Conservation (phyloP, 495 filamentous ascomycete species). For the Cairneyella variabilis region DNA sequence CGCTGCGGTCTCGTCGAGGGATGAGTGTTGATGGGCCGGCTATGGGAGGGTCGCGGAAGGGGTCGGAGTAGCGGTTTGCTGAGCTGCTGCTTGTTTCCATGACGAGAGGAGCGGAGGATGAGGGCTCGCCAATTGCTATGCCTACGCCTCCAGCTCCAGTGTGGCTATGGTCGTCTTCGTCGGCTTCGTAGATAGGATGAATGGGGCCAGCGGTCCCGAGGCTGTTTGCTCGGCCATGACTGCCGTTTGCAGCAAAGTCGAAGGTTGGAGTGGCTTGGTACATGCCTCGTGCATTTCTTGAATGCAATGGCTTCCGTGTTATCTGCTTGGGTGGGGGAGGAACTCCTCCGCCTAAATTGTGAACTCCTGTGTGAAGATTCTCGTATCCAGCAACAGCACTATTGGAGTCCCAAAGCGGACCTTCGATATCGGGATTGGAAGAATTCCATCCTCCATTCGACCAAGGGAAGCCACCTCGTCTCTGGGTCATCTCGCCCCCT, state of each 20-base stretch:
- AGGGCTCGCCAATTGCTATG: conserved; percentile 25
- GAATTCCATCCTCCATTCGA: conserved; percentile 13
- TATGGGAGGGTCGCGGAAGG: conserved; percentile 28
- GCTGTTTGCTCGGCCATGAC: conserved; percentile 19
- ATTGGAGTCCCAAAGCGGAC: conserved; percentile 3
- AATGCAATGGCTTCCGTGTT: conserved; percentile 39
- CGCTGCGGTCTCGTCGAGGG: not conserved
- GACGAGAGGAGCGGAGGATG: conserved; percentile 1
- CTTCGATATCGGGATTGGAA: not conserved
- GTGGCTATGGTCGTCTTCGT: conserved; percentile 61
- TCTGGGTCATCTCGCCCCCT: conserved; percentile 2
- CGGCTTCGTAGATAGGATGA: conserved; percentile 56
- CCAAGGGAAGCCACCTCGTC: conserved; percentile 16
- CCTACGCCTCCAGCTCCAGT: conserved; percentile 19
- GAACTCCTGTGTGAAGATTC: conserved; percentile 15
- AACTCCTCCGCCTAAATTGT: conserved; percentile 4
- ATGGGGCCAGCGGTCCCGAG: conserved; percentile 36
- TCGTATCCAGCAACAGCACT: conserved; percentile 18
- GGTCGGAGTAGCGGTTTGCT: conserved; percentile 28
- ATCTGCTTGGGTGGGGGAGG: conserved; percentile 15
- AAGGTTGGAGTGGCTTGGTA: conserved; percentile 36
- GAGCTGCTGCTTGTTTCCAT: conserved; percentile 9
- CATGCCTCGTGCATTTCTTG: conserved; percentile 26
- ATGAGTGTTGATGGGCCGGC: not conserved
- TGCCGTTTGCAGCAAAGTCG: conserved; percentile 6